Evolutionary conservation across 2,329 filamentous ascomycete genomes (phyloP).

Genomic region (Teratosphaeria pseudoeucalypti): DNA sequence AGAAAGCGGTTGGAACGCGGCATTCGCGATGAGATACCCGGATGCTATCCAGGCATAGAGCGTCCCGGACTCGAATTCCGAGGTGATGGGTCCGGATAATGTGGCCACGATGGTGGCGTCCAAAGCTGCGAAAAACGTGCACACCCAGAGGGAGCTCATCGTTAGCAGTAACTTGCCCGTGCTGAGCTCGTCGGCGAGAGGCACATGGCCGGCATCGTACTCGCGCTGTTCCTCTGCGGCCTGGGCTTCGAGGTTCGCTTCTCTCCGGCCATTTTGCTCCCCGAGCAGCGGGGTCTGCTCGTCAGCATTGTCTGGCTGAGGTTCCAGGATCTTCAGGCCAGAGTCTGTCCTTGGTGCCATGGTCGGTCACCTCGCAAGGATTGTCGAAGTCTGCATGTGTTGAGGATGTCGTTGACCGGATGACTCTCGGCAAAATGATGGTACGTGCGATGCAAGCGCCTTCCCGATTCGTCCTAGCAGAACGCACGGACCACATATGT

Average conservation of each 20-base stretch:
- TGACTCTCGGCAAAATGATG: background rate
- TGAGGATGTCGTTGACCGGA: background rate
- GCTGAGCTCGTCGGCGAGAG: conserved; percentile 34
- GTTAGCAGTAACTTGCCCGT: conserved; percentile 39
- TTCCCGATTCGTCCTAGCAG: background rate
- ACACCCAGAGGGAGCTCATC: conserved; percentile 42
- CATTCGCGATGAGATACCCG: conserved; percentile 79
- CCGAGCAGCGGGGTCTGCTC: conserved; percentile 15
- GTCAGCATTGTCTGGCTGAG: conserved; percentile 4
- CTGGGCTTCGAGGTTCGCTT: conserved; percentile 16
- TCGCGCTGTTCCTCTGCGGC: conserved; percentile 24
- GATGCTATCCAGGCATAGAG: conserved; percentile 81
- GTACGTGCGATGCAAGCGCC: background rate
- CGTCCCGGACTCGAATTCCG: conserved; percentile 69
- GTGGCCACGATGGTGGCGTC: conserved; percentile 82
- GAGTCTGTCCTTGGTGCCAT: background rate
- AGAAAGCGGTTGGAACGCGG: conserved; percentile 74
- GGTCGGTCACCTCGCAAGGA: background rate
- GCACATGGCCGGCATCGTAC: conserved; percentile 18
- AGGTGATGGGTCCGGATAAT: conserved; percentile 71
- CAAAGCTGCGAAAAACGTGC: conserved; percentile 47
- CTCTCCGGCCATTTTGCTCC: background rate
- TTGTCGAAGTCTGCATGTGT: background rate
- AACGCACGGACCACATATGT: background rate
- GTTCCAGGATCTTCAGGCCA: background rate